Conservation (phyloP, 139 green algal genomes). For the Protoeuglena noctilucae region DNA sequence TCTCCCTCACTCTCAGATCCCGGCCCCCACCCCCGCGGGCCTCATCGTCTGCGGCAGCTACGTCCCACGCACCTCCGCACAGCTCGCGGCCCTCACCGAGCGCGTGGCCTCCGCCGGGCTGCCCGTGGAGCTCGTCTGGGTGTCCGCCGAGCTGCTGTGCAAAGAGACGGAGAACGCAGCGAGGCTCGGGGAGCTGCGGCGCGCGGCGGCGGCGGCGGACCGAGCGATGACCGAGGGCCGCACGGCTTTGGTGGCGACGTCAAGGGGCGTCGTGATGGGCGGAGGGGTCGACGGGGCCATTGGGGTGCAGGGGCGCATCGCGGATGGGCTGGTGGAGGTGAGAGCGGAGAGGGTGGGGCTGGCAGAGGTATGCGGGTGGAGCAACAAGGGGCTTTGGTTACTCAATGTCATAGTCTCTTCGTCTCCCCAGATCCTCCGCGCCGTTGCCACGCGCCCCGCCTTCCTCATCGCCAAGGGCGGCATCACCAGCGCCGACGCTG, state of each 20-base stretch:
- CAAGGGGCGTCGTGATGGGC: conserved; percentile 1
- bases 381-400: too few species aligned
- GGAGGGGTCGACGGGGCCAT: conserved; percentile 9
- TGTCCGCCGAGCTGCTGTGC: conserved; percentile 9
- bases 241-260: neutral
- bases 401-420: neutral
- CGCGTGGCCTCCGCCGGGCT: neutral
- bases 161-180: neutral
- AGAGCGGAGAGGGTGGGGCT: neutral
- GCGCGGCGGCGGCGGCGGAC: neutral
- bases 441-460: neutral
- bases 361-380: conserved; percentile 1
- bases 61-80: conserved; percentile 16
- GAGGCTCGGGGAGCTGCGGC: neutral
- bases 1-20: neutral
- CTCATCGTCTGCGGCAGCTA: conserved; percentile 19
- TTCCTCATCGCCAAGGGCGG: conserved; percentile 10
- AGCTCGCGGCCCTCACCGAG: conserved; percentile 4
- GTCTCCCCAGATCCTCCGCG: neutral
- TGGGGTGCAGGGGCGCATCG: conserved; percentile 3
- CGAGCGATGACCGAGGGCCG: neutral
- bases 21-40: neutral
- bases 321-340: neutral
- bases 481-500: conserved; percentile 5
- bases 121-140: neutral